Conservation (phyloP, 371 early-diverging fungal species). For the Astathelohania contejeani region DNA sequence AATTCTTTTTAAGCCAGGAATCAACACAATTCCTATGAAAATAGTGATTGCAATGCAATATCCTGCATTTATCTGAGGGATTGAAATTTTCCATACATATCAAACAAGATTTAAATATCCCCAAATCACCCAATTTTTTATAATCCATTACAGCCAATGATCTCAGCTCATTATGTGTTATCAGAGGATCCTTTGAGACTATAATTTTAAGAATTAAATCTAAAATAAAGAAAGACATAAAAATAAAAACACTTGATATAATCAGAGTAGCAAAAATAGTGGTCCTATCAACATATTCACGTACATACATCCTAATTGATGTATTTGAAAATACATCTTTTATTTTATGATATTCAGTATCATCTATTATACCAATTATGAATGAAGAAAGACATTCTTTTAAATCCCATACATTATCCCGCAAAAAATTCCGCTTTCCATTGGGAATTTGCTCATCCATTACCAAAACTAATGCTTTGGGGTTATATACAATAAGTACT, state of each 20-base stretch:
- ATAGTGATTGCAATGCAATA: conserved; percentile 58
- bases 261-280: background rate
- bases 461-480: no score
- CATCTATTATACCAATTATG: no score
- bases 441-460: no score
- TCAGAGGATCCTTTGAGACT: background rate
- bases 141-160: background rate
- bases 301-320: no score
- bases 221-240: background rate
- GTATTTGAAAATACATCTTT: no score
- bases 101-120: conserved; percentile 49
- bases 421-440: no score
- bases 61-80: conserved; percentile 49
- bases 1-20: conserved; percentile 54
- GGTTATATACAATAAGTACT: no score
- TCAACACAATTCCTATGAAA: conserved; percentile 57
- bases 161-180: background rate
- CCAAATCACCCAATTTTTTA: background rate
- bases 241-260: background rate
- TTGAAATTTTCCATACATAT: conserved; percentile 57
- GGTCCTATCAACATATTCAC: no score
- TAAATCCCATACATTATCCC: no score
- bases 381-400: no score
- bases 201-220: background rate
- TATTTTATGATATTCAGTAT: no score